Percentiles rank a stretch among this genome's conserved stretches.
Conservation (phyloP, 1,139 yeast species). For the Blastobotrys petasosporus region DNA sequence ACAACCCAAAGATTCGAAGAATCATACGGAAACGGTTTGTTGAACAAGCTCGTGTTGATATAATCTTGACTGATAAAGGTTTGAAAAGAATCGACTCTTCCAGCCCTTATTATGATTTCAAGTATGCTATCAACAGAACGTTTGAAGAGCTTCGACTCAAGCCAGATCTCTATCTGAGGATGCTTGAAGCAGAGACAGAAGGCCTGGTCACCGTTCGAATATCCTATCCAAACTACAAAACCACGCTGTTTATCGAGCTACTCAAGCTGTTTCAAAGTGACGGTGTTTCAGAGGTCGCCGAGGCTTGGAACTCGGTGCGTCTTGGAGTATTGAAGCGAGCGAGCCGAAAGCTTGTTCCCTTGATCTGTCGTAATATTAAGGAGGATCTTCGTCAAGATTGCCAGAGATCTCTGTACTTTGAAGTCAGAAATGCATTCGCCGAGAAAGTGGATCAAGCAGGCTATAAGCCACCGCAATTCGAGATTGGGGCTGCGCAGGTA, state of each 20-base stretch:
- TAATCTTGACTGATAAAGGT: constrained; percentile 84
- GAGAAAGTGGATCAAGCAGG: constrained; percentile 89
- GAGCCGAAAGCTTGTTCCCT: constrained; percentile 59
- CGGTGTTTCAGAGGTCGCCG: constrained; percentile 74
- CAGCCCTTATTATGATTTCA: constrained; percentile 82
- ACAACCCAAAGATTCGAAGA: constrained; percentile 75
- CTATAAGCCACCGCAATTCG: constrained; percentile 70
- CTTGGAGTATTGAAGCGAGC: constrained; percentile 61
- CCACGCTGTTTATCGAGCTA: constrained; percentile 44
- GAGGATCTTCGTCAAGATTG: constrained; percentile 78
- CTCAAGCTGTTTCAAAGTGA: constrained; percentile 66
- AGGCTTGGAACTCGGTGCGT: constrained; percentile 78
- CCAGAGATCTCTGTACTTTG: constrained; percentile 61
- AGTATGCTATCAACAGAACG: constrained; percentile 78
- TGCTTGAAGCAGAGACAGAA: constrained; percentile 82
- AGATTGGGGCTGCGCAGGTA: constrained; percentile 78
- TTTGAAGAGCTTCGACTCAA: constrained; percentile 63
- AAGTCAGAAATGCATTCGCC: constrained; percentile 63
- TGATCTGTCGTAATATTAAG: constrained; percentile 69
- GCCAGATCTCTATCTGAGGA: constrained; percentile 80
- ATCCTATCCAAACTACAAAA: constrained; percentile 38
- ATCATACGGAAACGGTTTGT: constrained; percentile 67
- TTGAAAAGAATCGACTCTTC: constrained; percentile 69
- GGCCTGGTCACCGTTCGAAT: constrained; percentile 47
- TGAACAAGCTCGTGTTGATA: constrained; percentile 63